Conservation (phyloP, 805 yeast species). For the Wickerhamomyces hampshirensis region DNA sequence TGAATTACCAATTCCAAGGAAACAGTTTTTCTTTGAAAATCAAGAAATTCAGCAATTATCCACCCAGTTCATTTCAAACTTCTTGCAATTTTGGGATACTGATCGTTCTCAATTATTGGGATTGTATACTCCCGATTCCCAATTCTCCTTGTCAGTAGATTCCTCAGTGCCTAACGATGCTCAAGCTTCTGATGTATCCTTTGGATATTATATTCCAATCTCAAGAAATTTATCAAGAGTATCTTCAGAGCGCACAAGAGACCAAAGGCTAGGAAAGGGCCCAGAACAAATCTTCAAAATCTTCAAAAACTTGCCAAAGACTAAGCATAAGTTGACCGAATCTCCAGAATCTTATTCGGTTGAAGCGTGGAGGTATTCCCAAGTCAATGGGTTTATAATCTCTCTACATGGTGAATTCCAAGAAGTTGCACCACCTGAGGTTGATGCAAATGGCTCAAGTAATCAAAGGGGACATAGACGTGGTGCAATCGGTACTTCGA, state of each 20-base stretch:
- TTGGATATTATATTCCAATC: conserved; percentile 64
- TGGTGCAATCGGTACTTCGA: conserved; percentile 24
- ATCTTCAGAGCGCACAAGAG: conserved; percentile 47
- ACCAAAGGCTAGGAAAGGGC: conserved; percentile 61
- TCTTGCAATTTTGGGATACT: conserved; percentile 75
- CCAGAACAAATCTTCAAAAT: conserved; percentile 55
- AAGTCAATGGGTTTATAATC: conserved; percentile 71
- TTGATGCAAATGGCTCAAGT: conserved; percentile 24
- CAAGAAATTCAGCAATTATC: conserved; percentile 63
- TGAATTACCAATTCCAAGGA: conserved; percentile 49
- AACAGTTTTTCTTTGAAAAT: conserved; percentile 78
- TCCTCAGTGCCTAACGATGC: conserved; percentile 55
- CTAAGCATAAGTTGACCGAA: conserved; percentile 64
- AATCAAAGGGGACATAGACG: conserved; percentile 19
- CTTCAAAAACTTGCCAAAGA: conserved; percentile 69
- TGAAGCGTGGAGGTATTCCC: conserved; percentile 70
- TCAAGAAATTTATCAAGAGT: conserved; percentile 76
- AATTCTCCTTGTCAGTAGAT: conserved; percentile 78
- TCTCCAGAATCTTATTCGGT: conserved; percentile 66
- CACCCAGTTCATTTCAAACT: conserved; percentile 74
- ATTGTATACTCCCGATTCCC: conserved; percentile 77
- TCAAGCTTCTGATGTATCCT: conserved; percentile 33
- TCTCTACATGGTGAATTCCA: conserved; percentile 80
- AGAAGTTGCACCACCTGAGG: conserved; percentile 57
- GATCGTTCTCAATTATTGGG: conserved; percentile 65